Conservation (phyloP, 2,329 filamentous ascomycete species). For the Fusarium agapanthi region DNA sequence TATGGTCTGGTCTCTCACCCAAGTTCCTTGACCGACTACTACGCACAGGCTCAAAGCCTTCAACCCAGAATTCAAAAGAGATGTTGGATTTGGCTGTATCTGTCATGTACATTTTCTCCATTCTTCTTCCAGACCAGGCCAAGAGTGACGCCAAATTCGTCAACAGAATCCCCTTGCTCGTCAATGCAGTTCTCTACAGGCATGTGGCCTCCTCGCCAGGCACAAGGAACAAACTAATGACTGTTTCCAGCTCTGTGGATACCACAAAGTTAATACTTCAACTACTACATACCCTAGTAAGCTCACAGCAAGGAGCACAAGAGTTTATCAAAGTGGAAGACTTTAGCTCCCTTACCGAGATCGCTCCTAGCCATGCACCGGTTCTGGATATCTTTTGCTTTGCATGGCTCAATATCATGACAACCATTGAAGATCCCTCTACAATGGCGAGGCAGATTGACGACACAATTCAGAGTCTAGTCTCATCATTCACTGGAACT, state of each 20-base stretch:
- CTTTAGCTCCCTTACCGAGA: conserved; percentile 63
- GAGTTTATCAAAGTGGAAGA: conserved; percentile 60
- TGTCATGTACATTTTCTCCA: conserved; percentile 69
- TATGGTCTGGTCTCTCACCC: conserved; percentile 69
- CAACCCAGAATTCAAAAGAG: conserved; percentile 58
- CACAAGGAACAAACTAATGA: neutral
- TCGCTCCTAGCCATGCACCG: conserved; percentile 61
- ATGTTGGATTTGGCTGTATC: conserved; percentile 72
- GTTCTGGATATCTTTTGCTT: conserved; percentile 65
- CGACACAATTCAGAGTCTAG: conserved; percentile 56
- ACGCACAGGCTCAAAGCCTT: conserved; percentile 57
- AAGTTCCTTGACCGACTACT: conserved; percentile 73
- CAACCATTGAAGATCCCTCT: conserved; percentile 43
- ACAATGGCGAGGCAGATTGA: conserved; percentile 55
- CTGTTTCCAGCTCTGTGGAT: conserved; percentile 55
- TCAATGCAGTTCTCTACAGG: conserved; percentile 64
- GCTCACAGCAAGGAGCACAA: conserved; percentile 58
- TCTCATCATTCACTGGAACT: conserved; percentile 64
- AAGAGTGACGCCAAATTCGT: conserved; percentile 58
- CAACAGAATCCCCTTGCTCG: conserved; percentile 61
- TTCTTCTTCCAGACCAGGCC: conserved; percentile 61
- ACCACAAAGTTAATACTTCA: conserved; percentile 64
- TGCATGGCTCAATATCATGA: conserved; percentile 63
- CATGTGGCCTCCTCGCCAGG: conserved; percentile 40
- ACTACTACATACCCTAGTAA: conserved; percentile 65